Evolutionary conservation across 1,284 basidiomycete genomes (phyloP), one percentile per base, ranked within the genome.

Genomic region (Boletus sp.): DNA sequence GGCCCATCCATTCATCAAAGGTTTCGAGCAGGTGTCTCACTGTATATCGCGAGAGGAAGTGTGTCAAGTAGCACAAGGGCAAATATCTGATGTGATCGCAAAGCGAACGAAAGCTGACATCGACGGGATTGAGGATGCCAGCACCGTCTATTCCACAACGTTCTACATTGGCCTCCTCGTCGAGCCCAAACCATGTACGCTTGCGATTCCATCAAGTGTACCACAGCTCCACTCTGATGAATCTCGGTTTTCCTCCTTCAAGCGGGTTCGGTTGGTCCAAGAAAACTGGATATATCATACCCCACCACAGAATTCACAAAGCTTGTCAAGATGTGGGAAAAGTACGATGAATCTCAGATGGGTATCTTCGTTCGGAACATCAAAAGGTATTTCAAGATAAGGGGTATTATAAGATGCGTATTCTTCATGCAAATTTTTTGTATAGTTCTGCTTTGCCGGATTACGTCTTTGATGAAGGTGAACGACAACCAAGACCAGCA

Each of bases 81-180:
- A 94, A 56, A 78, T 91, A 16, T 83, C 85, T 27, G 81, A 84
- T 34, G 77, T 77, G 29, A 76, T 93, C 43, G 74, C 75, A 41
- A 84, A 82, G 56, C 78, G 92, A 46, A 90, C 84, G 57, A 82
- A 83, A 61, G 83, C 88, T 69, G 92, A 94, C 49, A 81, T 86
- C 37, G 84, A 85, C 65, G 86, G 79, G 51, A 81, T 87, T 57
- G 84, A 91, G 44, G 84, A 82, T 45, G 81, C 81, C 35, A 84
- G 86, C 38, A 78, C 82, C 29, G 91, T 98, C 13, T 84, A 91
- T 68, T 92, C 94, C 3, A 94, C 94, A 34, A 94, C 89, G 4
- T 99, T 98, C 70, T 99, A 95, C 67, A 94, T 99, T 57, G 96
- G 96, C 6, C 79, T 99, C 44, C 82, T 85, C 45, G 90, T 99